phyloP scores from a whole-genome alignment of 495 filamentous ascomycete genomes.

The Friedmanniomyces endolithicus region DNA sequence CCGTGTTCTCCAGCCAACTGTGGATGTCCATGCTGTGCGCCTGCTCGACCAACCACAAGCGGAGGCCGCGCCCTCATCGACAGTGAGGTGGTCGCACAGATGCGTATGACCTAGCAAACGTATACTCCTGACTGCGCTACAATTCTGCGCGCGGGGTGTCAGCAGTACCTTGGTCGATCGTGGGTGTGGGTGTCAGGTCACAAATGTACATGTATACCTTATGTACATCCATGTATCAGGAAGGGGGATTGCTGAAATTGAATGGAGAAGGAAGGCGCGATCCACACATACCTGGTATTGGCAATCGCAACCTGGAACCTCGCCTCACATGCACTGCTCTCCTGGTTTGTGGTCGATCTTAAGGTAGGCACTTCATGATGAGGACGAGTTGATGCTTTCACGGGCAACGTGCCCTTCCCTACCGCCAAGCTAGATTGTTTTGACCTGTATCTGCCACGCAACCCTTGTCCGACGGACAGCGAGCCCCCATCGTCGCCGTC shows the following conservation, averaged over 20 bases:
- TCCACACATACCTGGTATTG: neutral
- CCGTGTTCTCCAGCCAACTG: constrained; percentile 11
- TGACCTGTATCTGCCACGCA: too few relatives aligned
- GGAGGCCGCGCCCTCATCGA: neutral
- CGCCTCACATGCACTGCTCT: too few relatives aligned
- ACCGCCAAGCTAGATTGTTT: too few relatives aligned
- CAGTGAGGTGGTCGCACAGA: neutral
- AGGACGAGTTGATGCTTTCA: too few relatives aligned
- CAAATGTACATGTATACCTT: too few relatives aligned
- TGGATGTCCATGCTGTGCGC: constrained; percentile 15
- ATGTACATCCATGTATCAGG: too few relatives aligned
- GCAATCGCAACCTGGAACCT: neutral
- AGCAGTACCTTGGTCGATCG: neutral
- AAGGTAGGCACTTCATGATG: too few relatives aligned
- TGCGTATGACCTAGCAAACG: neutral
- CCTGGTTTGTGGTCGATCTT: too few relatives aligned
- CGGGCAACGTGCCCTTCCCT: too few relatives aligned
- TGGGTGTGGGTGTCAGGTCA: neutral
- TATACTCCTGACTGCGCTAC: neutral
- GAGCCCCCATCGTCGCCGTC: too few relatives aligned
- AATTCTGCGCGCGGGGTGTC: neutral
- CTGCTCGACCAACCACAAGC: neutral
- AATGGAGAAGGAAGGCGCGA: neutral
- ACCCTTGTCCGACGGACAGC: too few relatives aligned
- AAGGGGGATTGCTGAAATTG: neutral